Evolutionary conservation across 148 eudicot species (phyloP), one percentile per base, ranked within the genome.

Genomic region (Euryodendron excelsum): DNA sequence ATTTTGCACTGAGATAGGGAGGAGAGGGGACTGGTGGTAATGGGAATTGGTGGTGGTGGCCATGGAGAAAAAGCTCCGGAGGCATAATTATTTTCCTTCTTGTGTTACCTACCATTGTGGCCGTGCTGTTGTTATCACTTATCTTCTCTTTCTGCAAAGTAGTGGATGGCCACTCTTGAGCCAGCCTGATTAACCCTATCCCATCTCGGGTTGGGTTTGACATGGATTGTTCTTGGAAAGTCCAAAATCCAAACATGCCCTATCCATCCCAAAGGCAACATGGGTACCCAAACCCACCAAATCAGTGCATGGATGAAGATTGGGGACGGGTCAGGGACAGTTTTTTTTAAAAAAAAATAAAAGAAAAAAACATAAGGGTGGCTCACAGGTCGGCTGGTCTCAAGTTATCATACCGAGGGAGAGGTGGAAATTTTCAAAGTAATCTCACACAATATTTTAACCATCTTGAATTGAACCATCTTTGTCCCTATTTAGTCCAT

Each of bases 11-110:
- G 12, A 69, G 28, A 76, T 28, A 60, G 34, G 28, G 63, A 34
- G 27, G 18, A 74, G 48, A 74, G 47, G 30, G 36, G 66, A 31
- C 48, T 5, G 68, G 69, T 67, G 75, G 33, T 39, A 31, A 9
- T 47, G 72, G 77, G 3, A 64, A 28, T 31, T n/a, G 77, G 55
- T 53, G 56, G 68, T 39, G 53, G 69, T 33, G 21, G 79, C 14
- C 20, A 33, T 14, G 77, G 77, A 36, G 73, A 41, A 73, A 27
- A 59, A 80, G 15, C 48, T 71, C 36, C 50, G 27, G 66, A 25
- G 75, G 47, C 79, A 80, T 80, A 23, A 58, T 74, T 28, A 20
- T 31, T 31, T 37, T 31, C 53, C 37, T 0, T 33, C 34, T 75
- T 31, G 31, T 62, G 52, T 17, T 30, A 39, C 0, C 14, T 33